A percentile compares a stretch with the other conserved stretches of the same genome.
phyloP scores from a whole-genome alignment of 2,329 filamentous ascomycete species.

The Botrytis byssoidea region DNA sequence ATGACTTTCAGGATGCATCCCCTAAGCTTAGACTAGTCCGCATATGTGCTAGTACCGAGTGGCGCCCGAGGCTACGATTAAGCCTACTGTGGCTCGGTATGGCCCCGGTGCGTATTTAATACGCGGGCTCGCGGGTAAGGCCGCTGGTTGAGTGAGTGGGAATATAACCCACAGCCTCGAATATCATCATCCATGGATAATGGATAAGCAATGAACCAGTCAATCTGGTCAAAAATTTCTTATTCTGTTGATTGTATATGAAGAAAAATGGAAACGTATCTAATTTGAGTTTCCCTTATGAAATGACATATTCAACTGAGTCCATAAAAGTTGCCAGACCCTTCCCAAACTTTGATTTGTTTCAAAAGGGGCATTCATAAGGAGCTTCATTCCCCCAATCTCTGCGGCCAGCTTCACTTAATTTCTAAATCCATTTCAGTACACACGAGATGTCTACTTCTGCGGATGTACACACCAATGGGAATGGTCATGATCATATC shows the following conservation, averaged over 20 bases:
- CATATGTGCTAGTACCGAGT: neutral
- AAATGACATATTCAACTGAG: conserved; percentile 13
- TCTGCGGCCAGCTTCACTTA: conserved; percentile 3
- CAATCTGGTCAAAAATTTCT: neutral
- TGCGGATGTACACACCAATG: conserved; percentile 32
- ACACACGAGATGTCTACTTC: conserved; percentile 35
- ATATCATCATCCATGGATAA: conserved; percentile 1
- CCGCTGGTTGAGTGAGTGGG: neutral
- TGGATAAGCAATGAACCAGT: conserved; percentile 4
- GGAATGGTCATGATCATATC: conserved; percentile 36
- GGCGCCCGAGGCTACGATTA: conserved; percentile 3
- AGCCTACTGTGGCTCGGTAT: neutral
- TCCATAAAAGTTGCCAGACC: neutral
- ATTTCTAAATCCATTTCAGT: neutral
- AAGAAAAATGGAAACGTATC: neutral
- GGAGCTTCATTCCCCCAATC: conserved; percentile 7
- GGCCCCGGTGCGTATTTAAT: neutral
- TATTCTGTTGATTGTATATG: neutral
- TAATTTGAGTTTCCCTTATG: neutral
- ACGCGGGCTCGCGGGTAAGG: neutral
- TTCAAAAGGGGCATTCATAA: conserved; percentile 19
- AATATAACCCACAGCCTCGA: conserved; percentile 4
- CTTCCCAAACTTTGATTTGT: neutral
- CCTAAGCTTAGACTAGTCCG: neutral
- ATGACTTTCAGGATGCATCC: neutral